phyloP scores from a whole-genome alignment of 352 stramenopile genomes.

The Peronosclerospora sorghi region DNA sequence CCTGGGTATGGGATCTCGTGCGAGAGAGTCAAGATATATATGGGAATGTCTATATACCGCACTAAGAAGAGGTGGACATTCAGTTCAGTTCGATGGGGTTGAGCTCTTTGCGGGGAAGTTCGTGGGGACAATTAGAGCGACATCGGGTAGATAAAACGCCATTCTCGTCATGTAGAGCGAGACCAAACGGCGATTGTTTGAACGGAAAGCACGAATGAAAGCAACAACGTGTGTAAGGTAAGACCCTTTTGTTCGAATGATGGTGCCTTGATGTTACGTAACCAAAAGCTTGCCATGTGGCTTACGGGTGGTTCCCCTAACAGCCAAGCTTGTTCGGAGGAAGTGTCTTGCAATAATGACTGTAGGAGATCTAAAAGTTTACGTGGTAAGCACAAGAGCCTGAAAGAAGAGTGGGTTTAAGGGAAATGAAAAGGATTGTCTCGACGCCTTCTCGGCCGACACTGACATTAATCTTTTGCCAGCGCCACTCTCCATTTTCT shows the following conservation, averaged over 20 bases:
- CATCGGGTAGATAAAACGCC: conserved; percentile 11
- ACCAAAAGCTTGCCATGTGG: neutral
- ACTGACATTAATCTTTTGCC: neutral
- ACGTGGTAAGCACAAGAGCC: conserved; percentile 1
- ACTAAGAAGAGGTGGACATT: conserved; percentile 5
- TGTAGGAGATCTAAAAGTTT: conserved; percentile 11
- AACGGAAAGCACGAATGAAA: no score
- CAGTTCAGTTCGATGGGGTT: neutral
- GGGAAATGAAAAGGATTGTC: neutral
- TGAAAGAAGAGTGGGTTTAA: no score
- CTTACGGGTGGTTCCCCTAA: conserved; percentile 24
- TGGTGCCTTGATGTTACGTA: no score
- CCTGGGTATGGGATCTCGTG: conserved; percentile 72
- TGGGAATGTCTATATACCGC: conserved; percentile 56
- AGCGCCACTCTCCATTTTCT: neutral
- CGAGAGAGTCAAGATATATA: conserved; percentile 60
- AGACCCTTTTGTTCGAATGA: no score
- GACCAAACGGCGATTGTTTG: no score
- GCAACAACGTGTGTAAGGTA: no score
- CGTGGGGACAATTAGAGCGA: conserved; percentile 1
- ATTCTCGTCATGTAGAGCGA: no score
- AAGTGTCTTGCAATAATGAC: conserved; percentile 19
- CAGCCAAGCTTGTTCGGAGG: conserved; percentile 25
- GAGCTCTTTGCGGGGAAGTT: conserved; percentile 13
- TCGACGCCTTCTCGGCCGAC: conserved; percentile 2